These are phyloP conservation scores for Rosa hybrid DNA, from an alignment of 331 rosid species.

Conservation along the genomic window DNA sequence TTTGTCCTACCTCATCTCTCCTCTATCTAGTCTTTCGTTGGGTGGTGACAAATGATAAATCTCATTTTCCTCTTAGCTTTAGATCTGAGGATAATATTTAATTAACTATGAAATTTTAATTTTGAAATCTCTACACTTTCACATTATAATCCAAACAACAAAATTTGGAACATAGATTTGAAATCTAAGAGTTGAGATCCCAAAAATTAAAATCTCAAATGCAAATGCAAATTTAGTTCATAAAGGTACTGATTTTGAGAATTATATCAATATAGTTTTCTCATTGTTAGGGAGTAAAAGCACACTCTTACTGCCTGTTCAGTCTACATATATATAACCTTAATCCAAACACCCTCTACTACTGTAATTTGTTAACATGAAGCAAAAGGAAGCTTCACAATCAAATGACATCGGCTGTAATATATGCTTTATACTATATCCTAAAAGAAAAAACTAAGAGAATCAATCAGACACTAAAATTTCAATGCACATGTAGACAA, in stretches of 20 bases:
- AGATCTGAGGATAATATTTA: neutral
- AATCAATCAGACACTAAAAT: neutral
- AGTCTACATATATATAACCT: neutral
- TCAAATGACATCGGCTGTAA: neutral
- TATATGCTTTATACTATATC: neutral
- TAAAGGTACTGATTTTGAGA: neutral
- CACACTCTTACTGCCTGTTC: neutral
- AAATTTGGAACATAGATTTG: neutral
- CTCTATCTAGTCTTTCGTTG: neutral
- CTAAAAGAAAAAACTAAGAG: neutral
- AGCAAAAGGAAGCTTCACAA: neutral
- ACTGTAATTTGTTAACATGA: neutral
- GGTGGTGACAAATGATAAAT: neutral
- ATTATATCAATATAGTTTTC: neutral
- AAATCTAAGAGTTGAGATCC: neutral
- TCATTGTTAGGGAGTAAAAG: neutral
- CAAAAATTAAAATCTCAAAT: neutral
- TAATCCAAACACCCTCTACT: neutral
- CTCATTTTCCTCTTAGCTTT: neutral
- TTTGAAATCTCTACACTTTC: neutral
- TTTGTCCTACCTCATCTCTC: neutral
- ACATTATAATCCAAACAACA: neutral
- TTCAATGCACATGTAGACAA: neutral
- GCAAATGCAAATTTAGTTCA: neutral
- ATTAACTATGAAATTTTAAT: neutral